Evolutionary conservation across 768 basidiomycete genomes (phyloP).

Genomic region (Pleurotus giganteus): DNA sequence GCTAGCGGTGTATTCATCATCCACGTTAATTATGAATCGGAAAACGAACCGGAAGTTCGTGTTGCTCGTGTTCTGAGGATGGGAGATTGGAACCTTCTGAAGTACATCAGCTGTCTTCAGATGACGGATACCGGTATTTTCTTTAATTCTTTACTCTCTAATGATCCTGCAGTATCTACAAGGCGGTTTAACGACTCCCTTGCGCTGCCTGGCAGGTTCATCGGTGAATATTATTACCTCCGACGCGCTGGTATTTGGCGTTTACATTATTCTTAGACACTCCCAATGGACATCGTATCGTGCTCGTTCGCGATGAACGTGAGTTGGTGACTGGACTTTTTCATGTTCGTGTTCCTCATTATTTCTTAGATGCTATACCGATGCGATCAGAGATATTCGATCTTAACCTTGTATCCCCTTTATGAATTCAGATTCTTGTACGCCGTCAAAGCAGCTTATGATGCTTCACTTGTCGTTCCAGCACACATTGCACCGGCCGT

Average conservation of each 20-base stretch:
- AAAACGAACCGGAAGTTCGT: constrained; percentile 15
- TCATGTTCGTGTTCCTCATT: background rate
- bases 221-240: background rate
- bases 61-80: constrained; percentile 30
- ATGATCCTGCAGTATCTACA: background rate
- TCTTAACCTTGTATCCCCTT: background rate
- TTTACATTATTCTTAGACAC: background rate
- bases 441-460: no score
- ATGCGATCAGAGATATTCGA: background rate
- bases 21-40: background rate
- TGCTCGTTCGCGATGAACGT: background rate
- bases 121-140: constrained; percentile 53
- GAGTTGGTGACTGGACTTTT: background rate
- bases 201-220: background rate
- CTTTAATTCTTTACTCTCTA: constrained; percentile 33
- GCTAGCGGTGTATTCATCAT: constrained; percentile 12
- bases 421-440: background rate
- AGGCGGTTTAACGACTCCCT: background rate
- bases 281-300: background rate
- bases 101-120: constrained; percentile 48
- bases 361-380: background rate
- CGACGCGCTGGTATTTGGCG: background rate
- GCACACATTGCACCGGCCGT: no score
- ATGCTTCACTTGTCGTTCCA: no score
- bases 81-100: constrained; percentile 25